These are phyloP conservation scores for Bipolaris gigantea DNA, from an alignment of 2,329 filamentous ascomycete genomes.

Conservation along the genomic window DNA sequence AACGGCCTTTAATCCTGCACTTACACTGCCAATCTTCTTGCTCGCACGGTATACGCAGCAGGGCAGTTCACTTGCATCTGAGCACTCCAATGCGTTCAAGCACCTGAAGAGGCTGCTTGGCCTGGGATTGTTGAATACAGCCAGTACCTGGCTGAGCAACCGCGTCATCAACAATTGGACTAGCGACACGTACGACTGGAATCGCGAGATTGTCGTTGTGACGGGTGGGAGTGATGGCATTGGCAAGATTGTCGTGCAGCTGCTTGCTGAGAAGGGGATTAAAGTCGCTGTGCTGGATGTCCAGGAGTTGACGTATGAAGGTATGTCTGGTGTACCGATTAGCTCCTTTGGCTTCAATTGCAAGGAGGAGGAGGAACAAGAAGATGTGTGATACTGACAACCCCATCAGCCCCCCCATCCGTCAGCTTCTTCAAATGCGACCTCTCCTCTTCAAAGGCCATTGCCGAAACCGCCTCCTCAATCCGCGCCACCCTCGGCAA, in stretches of 20 bases:
- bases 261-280: slow-evolving; percentile 66
- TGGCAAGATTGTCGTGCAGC: slow-evolving; percentile 64
- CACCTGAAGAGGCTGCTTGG: slow-evolving; percentile 58
- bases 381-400: slow-evolving; percentile 7
- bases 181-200: slow-evolving; percentile 64
- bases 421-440: slow-evolving; percentile 73
- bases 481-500: slow-evolving; percentile 62
- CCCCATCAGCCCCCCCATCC: slow-evolving; percentile 48
- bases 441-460: slow-evolving; percentile 60
- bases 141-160: slow-evolving; percentile 57
- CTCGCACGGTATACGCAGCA: slow-evolving; percentile 65
- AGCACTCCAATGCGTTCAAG: slow-evolving; percentile 55
- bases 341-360: background rate
- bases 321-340: slow-evolving; percentile 21
- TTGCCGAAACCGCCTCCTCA: slow-evolving; percentile 55
- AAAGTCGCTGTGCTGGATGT: slow-evolving; percentile 74
- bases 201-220: slow-evolving; percentile 69
- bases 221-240: slow-evolving; percentile 77
- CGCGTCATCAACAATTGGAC: slow-evolving; percentile 56
- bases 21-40: slow-evolving; percentile 66
- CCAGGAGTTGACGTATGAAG: slow-evolving; percentile 60
- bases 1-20: slow-evolving; percentile 65
- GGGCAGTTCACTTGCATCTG: slow-evolving; percentile 57
- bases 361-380: background rate
- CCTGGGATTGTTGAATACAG: slow-evolving; percentile 54